A percentile compares a stretch with the other conserved stretches of the same genome.
These are phyloP conservation scores for Adansonia gregorii DNA, from an alignment of 441 rosid genomes.

Conservation along the genomic window DNA sequence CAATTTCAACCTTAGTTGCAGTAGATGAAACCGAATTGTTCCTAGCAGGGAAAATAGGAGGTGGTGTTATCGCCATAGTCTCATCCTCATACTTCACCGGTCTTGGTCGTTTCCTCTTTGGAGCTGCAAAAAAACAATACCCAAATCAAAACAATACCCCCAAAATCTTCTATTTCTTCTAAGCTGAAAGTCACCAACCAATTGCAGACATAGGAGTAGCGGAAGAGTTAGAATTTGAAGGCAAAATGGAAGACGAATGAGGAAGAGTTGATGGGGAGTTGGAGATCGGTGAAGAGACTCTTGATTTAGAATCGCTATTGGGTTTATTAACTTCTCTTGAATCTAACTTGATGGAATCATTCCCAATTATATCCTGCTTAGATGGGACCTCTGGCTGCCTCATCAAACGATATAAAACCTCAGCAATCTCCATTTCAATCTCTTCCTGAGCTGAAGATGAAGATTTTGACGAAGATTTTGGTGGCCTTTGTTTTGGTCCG, in stretches of 20 bases:
- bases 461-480: constrained; percentile 66
- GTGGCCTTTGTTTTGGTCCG: constrained; percentile 74
- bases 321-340: constrained; percentile 46
- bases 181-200: constrained; percentile 49
- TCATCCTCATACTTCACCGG: constrained; percentile 83
- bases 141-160: not conserved
- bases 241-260: constrained; percentile 57
- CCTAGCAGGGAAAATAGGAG: constrained; percentile 48
- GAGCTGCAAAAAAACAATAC: constrained; percentile 55
- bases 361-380: constrained; percentile 56
- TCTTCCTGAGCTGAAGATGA: constrained; percentile 71
- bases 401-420: constrained; percentile 89
- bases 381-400: constrained; percentile 73
- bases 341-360: constrained; percentile 40
- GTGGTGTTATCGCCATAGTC: constrained; percentile 23
- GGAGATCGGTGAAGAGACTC: constrained; percentile 88
- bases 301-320: constrained; percentile 68
- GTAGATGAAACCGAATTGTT: constrained; percentile 49
- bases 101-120: constrained; percentile 91
- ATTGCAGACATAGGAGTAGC: constrained; percentile 54
- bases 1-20: constrained; percentile 54
- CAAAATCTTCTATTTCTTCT: not conserved
- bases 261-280: constrained; percentile 50
- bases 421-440: constrained; percentile 96
- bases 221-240: constrained; percentile 59